Evolutionary conservation across 2,329 filamentous ascomycete genomes (phyloP), one percentile per base, ranked within the genome.

Genomic region (Cadophora sp.): DNA sequence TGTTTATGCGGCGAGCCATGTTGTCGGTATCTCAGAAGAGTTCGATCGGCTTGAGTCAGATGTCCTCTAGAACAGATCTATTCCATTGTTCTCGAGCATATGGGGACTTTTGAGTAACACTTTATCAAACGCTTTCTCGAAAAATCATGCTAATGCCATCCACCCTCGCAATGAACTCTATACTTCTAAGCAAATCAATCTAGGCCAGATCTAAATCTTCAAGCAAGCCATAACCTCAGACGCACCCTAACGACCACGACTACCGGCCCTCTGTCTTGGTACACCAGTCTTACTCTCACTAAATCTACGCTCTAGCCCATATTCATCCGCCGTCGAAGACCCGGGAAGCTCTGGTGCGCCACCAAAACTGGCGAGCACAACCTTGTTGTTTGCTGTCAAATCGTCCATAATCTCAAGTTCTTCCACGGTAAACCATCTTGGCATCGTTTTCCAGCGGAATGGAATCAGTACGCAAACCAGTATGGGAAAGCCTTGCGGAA

Each of bases 341-440:
- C 12, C 31, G 14, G 55, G 34, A 37, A 59, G 34, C 7, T 59
- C 43, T 6, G 62, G 62, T 14, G 51, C 62, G 40, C 62, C 62
- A 19, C 62, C 62, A 8, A 65, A 48, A 55, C 62, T 65, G 1
- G 51, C 62, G n/a, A 65, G 43, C 1, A 65, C 62, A 29, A 65
- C 53, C 19, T 65, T 22, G 46, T 59, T 65, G 12, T 53, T 65
- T 16, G 62, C 62, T 24, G 62, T 65, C 62, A 65, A 65, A 31
- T 65, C 62, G 24, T 65, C 62, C 62, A 65, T 65, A 24, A 65
- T 55, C n/a, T 65, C 50, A 4, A 65, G 37, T 40, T 65, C 62
- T n/a, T 65, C 59, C 4, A 65, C 50, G 4, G 51, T 46, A n/a
- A 65, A 65, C 48, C 48, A 65, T 27, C 27, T 65, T 1, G 62